Percentiles rank a stretch among this genome's conserved stretches.
Evolutionary conservation across 2,329 filamentous ascomycete species (phyloP).

Genomic region (Curvularia verruculosa): DNA sequence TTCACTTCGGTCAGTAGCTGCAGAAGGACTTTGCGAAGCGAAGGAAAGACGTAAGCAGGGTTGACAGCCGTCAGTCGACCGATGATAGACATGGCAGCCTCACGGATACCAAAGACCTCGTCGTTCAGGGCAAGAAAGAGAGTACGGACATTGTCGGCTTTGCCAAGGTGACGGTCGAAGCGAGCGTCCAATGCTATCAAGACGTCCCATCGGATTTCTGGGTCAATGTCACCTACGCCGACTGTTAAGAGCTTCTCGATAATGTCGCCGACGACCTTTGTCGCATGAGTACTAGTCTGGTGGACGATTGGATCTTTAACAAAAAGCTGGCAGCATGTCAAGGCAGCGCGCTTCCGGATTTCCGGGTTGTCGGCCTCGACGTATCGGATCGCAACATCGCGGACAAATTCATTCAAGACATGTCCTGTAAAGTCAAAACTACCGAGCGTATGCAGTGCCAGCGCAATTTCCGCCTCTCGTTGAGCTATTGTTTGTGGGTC

Average conservation of each 20-base stretch:
- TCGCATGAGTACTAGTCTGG: conserved; percentile 94
- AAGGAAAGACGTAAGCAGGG: conserved; percentile 96
- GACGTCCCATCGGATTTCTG: conserved; percentile 87
- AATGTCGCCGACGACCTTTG: conserved; percentile 96
- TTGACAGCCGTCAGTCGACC: conserved; percentile 90
- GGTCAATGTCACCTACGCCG: conserved; percentile 86
- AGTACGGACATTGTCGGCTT: conserved; percentile 95
- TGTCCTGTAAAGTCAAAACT: conserved; percentile 93
- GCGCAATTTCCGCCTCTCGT: conserved; percentile 83
- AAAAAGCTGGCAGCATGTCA: conserved; percentile 98
- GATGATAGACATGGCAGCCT: conserved; percentile 95
- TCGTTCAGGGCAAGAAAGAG: conserved; percentile 96
- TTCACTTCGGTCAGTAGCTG: conserved; percentile 96
- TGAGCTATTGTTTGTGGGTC: conserved; percentile 81
- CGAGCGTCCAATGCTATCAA: conserved; percentile 87
- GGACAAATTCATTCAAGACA: conserved; percentile 96
- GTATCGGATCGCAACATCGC: conserved; percentile 96
- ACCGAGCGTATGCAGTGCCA: conserved; percentile 93
- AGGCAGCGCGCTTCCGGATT: conserved; percentile 89
- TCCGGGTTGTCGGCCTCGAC: conserved; percentile 95
- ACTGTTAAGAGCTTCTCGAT: conserved; percentile 96
- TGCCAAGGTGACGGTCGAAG: conserved; percentile 95
- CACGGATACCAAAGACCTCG: conserved; percentile 87
- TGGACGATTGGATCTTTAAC: conserved; percentile 97
- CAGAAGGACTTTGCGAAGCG: conserved; percentile 90